A percentile compares a stretch with the other conserved stretches of the same genome.
phyloP scores from a whole-genome alignment of 495 filamentous ascomycete genomes.

The Xylaria bambusicola region DNA sequence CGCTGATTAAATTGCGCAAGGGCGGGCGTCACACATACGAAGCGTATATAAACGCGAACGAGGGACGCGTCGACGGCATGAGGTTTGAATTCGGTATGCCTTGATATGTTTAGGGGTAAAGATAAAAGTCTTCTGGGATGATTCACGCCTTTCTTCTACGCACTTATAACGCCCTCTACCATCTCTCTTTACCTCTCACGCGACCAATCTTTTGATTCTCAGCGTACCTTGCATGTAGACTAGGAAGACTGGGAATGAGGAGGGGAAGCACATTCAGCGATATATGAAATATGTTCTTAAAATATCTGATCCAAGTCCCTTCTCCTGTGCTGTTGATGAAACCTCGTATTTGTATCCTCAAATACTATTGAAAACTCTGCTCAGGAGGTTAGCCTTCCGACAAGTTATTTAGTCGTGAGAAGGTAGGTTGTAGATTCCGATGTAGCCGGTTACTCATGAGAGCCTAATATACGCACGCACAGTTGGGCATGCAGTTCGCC shows the following conservation, averaged over 20 bases:
- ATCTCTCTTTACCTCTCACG: slow-evolving; percentile 31
- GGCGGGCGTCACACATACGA: slow-evolving; percentile 20
- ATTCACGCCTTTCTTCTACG: slow-evolving; percentile 35
- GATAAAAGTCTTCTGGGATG: slow-evolving; percentile 40
- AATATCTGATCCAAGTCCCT: slow-evolving; percentile 1
- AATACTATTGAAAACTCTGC: no score
- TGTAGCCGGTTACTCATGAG: no score
- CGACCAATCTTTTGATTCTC: slow-evolving; percentile 35
- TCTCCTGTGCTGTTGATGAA: not conserved
- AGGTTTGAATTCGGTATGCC: slow-evolving; percentile 30
- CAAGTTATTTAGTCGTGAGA: no score
- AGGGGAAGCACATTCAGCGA: slow-evolving; percentile 27
- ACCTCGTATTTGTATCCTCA: not conserved
- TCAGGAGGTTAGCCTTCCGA: no score
- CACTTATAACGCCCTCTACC: slow-evolving; percentile 32
- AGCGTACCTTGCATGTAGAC: slow-evolving; percentile 51
- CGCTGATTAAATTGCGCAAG: slow-evolving; percentile 29
- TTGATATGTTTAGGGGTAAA: slow-evolving; percentile 30
- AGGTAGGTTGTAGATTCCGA: no score
- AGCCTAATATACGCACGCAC: no score
- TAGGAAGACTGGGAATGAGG: slow-evolving; percentile 37
- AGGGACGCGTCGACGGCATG: slow-evolving; percentile 31
- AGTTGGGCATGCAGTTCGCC: no score
- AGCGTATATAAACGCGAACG: slow-evolving; percentile 23
- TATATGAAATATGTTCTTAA: slow-evolving; percentile 18